Evolutionary conservation across 768 basidiomycete genomes (phyloP), one percentile per base, ranked within the genome.

Genomic region (Termitomyces sp.): DNA sequence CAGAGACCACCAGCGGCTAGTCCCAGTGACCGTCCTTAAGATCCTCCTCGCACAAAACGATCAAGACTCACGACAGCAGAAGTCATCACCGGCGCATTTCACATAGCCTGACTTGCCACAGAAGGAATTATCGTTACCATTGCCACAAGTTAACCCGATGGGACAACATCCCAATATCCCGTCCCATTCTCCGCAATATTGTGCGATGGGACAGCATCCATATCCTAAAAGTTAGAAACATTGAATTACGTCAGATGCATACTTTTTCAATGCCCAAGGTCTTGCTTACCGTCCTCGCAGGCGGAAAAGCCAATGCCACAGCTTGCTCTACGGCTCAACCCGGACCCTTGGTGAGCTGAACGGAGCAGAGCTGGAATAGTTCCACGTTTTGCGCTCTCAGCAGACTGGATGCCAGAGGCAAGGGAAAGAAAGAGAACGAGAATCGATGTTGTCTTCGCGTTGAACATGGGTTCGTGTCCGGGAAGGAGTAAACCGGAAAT

Each of bases 121-220:
- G 18, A 57, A 53, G 10, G 20, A 1, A 57, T 49, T 20, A 40
- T 64, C 55, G 23, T 54, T 52, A 50, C 65, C 61, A 1, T 61
- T 57, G 13, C 60, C 62, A 32, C 67, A 68, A 8, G 52, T 68
- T 46, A 56, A 35, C 13, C 66, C 66, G 20, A 57, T 59, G 8
- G 64, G 56, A 51, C 67, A 68, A 40, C 67, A 68, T 30, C 67
- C 67, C 20, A 61, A 50, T 20, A 60, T 64, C 6, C 66, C 67
- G 13, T 59, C 62, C 64, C 66, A 67, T 36, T 48, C 53, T 53
- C 64, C 67, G 60, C 67, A 68, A 58, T 68, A 67, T 53, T 61
- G 46, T n/a, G 61, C 63, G 33, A 56, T n/a, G 10, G 67, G 65
- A 41, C 64, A 66, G 48, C 64, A 66, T 3, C 64, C 63, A 23